Evolutionary conservation across 2,329 filamentous ascomycete genomes (phyloP).

Genomic region (Chalaropsis thielavioides): DNA sequence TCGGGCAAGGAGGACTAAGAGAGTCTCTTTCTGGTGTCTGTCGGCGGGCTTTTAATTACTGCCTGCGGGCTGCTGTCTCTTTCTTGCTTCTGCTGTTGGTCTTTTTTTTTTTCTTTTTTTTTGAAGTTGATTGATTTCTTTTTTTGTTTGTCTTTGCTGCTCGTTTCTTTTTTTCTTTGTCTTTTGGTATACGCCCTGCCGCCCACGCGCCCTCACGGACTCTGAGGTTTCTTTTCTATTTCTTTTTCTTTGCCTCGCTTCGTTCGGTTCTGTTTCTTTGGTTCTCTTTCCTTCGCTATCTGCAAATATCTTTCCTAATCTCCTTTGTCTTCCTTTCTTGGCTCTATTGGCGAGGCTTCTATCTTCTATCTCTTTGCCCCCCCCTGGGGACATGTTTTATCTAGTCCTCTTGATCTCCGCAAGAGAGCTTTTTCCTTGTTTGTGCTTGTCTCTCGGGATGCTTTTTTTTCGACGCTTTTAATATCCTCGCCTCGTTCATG

Average conservation of each 20-base stretch:
- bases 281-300: not conserved
- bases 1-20: constrained; percentile 12
- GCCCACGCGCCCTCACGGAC: constrained; percentile 5
- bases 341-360: not conserved
- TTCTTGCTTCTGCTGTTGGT: not conserved
- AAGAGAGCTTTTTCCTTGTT: not conserved
- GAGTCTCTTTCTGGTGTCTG: not conserved
- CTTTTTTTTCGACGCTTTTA: not conserved
- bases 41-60: not conserved
- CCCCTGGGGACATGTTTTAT: not conserved
- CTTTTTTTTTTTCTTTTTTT: not conserved
- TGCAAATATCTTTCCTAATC: not conserved
- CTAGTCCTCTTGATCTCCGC: not conserved
- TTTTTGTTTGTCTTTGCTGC: not conserved
- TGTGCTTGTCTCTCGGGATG: not conserved
- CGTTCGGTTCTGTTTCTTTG: not conserved
- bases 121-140: not conserved
- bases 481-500: not conserved
- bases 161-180: not conserved
- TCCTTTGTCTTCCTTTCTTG: constrained; percentile 1
- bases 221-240: constrained; percentile 2
- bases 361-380: not conserved
- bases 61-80: not conserved
- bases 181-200: constrained; percentile 6
- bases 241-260: constrained; percentile 4